Percentiles rank a stretch among this genome's conserved stretches.
Evolutionary conservation across 768 basidiomycete species (phyloP).

Genomic region (Rhizopogon vesiculosus): DNA sequence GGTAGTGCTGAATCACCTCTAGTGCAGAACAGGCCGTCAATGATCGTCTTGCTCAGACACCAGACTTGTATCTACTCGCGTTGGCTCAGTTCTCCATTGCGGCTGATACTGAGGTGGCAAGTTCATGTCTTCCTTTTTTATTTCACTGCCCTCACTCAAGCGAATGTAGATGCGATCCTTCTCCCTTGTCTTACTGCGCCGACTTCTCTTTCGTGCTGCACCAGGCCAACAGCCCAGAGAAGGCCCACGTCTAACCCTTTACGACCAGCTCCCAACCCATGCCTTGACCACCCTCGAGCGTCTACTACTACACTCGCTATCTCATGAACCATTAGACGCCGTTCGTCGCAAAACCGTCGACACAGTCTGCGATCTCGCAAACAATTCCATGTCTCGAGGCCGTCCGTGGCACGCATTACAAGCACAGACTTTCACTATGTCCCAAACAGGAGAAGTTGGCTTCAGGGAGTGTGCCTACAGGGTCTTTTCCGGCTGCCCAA

Average conservation of each 20-base stretch:
- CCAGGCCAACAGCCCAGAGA: conserved; percentile 28
- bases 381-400: conserved; percentile 68
- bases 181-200: conserved; percentile 74
- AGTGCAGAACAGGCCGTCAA: conserved; percentile 82
- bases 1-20: conserved; percentile 8
- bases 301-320: conserved; percentile 64
- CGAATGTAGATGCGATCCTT: conserved; percentile 73
- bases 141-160: conserved; percentile 6
- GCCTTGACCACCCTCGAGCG: conserved; percentile 67
- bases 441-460: conserved; percentile 25
- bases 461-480: conserved; percentile 62
- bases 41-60: conserved; percentile 70
- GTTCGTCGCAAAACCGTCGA: conserved; percentile 72
- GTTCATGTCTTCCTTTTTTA: conserved; percentile 21
- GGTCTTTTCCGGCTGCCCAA: conserved; percentile 70
- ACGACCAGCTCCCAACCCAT: conserved; percentile 69
- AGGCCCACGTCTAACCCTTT: conserved; percentile 52
- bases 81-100: conserved; percentile 74
- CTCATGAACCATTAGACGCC: conserved; percentile 50
- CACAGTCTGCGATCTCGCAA: conserved; percentile 71
- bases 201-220: conserved; percentile 67
- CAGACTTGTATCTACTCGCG: conserved; percentile 76
- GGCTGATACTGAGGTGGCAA: conserved; percentile 75
- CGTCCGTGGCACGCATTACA: conserved; percentile 82
- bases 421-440: conserved; percentile 65